phyloP scores from a whole-genome alignment of 2,329 filamentous ascomycete genomes.

The Fusarium euwallaceae region DNA sequence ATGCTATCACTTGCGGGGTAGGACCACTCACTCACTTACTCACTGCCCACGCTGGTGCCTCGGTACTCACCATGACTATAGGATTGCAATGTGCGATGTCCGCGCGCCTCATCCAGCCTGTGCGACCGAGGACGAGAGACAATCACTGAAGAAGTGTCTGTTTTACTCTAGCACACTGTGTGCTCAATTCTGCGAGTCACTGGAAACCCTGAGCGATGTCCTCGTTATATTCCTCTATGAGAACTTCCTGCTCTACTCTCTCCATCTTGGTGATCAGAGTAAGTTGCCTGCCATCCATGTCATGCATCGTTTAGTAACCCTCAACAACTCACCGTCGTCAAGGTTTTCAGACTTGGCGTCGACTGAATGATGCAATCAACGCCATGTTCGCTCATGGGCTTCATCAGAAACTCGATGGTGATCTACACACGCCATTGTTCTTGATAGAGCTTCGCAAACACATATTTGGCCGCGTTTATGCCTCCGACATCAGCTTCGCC shows the following conservation, averaged over 20 bases:
- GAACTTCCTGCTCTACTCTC: conserved; percentile 58
- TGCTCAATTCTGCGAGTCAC: background rate
- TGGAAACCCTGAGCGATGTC: conserved; percentile 56
- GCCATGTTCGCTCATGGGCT: conserved; percentile 62
- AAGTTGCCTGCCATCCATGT: conserved; percentile 23
- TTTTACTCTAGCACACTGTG: background rate
- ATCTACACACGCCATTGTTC: conserved; percentile 49
- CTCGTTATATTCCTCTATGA: conserved; percentile 60
- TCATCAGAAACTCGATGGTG: conserved; percentile 53
- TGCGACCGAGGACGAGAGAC: too few species aligned
- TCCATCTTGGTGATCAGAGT: conserved; percentile 56
- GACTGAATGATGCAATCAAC: conserved; percentile 59
- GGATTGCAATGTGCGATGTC: too few species aligned
- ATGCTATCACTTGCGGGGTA: too few species aligned
- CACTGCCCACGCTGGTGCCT: too few species aligned
- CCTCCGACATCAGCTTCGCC: conserved; percentile 57
- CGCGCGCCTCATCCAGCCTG: too few species aligned
- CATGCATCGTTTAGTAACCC: background rate
- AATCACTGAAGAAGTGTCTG: too few species aligned
- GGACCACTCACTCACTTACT: too few species aligned
- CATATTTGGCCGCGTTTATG: conserved; percentile 58
- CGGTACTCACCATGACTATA: too few species aligned
- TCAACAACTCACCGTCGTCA: conserved; percentile 2
- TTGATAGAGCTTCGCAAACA: conserved; percentile 55
- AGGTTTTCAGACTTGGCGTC: conserved; percentile 58